Conservation (phyloP, 257 asterid genomes). For the Solanum piurae region DNA sequence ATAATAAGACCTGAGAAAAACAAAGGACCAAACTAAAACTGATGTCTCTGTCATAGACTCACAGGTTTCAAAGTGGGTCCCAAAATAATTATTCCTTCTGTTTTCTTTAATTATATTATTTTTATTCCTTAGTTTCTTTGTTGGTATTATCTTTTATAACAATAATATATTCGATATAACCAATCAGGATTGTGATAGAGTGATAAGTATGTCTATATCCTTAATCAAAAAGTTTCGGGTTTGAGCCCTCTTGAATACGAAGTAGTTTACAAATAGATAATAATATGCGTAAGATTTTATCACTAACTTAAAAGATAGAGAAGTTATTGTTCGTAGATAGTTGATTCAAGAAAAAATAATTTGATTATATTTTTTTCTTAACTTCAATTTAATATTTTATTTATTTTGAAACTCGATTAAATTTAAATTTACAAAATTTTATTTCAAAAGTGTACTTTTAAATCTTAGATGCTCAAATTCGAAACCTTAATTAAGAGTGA, state of each 20-base stretch:
- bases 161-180: too few species aligned
- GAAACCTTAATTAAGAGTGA: background rate
- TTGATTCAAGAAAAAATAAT: too few species aligned
- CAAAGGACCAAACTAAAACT: conserved; percentile 27
- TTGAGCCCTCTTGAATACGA: too few species aligned
- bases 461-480: background rate
- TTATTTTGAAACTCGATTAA: too few species aligned
- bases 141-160: background rate
- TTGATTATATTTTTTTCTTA: too few species aligned
- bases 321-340: background rate
- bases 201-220: fast-evolving
- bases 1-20: background rate
- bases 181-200: fast-evolving
- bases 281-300: too few species aligned
- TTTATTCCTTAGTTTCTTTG: background rate
- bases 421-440: too few species aligned
- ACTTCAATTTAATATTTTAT: too few species aligned
- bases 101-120: background rate
- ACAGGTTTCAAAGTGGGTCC: conserved; percentile 43
- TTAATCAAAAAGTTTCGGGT: fast-evolving
- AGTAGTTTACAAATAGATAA: background rate
- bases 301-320: background rate
- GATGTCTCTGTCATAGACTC: conserved; percentile 48
- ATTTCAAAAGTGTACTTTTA: too few species aligned
- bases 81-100: background rate